Conservation (phyloP, 2,329 filamentous ascomycete species). For the Hypoxylon sp. region DNA sequence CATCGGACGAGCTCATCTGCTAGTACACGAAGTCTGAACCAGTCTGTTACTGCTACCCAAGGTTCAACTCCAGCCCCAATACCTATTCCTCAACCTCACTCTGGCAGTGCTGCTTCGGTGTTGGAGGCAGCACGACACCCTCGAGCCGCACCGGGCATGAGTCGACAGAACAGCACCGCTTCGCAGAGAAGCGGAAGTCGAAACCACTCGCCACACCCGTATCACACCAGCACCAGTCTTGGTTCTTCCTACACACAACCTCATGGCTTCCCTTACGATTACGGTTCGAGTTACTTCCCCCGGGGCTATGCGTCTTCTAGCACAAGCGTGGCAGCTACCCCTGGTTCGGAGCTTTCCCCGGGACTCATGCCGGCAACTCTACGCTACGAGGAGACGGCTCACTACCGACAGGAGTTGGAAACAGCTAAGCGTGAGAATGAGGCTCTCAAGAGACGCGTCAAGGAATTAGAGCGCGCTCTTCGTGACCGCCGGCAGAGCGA, state of each 20-base stretch:
- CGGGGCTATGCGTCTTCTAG: conserved; percentile 56
- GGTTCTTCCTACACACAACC: conserved; percentile 64
- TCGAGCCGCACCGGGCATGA: conserved; percentile 57
- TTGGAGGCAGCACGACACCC: conserved; percentile 64
- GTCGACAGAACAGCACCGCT: conserved; percentile 69
- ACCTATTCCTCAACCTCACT: conserved; percentile 52
- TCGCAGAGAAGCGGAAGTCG: conserved; percentile 68
- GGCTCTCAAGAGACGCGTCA: conserved; percentile 70
- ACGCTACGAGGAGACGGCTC: conserved; percentile 74
- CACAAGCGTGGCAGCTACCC: conserved; percentile 59
- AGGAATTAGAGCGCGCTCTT: conserved; percentile 72
- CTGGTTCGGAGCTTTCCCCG: conserved; percentile 65
- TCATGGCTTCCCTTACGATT: conserved; percentile 58
- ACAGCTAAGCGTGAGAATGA: conserved; percentile 75
- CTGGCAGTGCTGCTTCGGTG: conserved; percentile 58
- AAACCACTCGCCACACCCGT: conserved; percentile 53
- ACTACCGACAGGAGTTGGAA: conserved; percentile 73
- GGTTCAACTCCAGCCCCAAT: conserved; percentile 56
- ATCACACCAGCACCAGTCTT: conserved; percentile 46
- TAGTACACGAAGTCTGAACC: conserved; percentile 64
- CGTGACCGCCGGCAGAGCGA: conserved; percentile 65
- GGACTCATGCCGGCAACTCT: conserved; percentile 69
- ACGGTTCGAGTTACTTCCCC: conserved; percentile 54
- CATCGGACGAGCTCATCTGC: conserved; percentile 72
- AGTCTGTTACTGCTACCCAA: conserved; percentile 62